Conservation (phyloP, 225 moss, liverwort and hornwort species). For the Neckera pumila region DNA sequence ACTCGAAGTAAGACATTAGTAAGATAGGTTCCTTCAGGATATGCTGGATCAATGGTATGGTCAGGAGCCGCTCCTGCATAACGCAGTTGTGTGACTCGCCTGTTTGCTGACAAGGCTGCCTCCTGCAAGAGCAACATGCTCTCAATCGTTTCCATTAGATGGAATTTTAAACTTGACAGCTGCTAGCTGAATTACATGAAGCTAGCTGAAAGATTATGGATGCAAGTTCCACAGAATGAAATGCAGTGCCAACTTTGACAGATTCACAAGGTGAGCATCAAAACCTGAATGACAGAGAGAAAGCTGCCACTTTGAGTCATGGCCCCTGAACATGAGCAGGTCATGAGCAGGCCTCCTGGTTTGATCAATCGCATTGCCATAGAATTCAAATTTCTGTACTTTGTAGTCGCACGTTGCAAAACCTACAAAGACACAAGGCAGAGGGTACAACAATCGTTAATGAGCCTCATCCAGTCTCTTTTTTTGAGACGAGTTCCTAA, state of each 20-base stretch:
- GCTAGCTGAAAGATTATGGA: neutral
- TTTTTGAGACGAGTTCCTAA: neutral
- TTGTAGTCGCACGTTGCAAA: constrained; percentile 49
- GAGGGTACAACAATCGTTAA: neutral
- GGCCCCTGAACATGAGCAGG: constrained; percentile 92
- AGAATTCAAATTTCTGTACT: constrained; percentile 57
- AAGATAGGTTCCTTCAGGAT: constrained; percentile 66
- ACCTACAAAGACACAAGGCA: constrained; percentile 24
- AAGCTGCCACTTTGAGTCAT: constrained; percentile 91
- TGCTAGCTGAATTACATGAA: neutral
- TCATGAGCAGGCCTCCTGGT: constrained; percentile 75
- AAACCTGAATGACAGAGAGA: constrained; percentile 66
- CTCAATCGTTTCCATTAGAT: neutral
- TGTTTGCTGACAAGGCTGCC: constrained; percentile 13
- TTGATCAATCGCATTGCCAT: constrained; percentile 71
- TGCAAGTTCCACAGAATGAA: neutral
- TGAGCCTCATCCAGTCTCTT: neutral
- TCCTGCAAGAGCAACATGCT: constrained; percentile 28
- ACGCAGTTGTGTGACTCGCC: constrained; percentile 62
- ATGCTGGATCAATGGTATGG: constrained; percentile 75
- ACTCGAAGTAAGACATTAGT: constrained; percentile 62
- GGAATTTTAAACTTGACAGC: neutral
- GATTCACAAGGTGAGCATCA: neutral
- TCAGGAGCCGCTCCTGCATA: constrained; percentile 75
- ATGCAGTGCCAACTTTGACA: neutral